Evolutionary conservation across 441 rosid species (phyloP).

Genomic region (Corymbia calophylla): DNA sequence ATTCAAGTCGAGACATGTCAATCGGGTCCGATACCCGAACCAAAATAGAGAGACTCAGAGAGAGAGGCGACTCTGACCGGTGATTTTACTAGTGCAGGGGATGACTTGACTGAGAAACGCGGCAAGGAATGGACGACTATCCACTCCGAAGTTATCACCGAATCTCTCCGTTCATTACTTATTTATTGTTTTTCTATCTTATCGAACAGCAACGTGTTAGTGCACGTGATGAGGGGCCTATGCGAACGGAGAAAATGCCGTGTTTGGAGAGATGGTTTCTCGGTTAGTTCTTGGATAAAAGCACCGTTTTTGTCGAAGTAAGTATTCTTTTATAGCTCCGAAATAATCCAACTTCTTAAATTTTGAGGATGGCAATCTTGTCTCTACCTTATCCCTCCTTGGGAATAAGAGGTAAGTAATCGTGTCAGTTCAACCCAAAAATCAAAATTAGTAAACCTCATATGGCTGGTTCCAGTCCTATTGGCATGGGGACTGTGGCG

Average conservation of each 20-base stretch:
- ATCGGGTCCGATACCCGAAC: fast-evolving
- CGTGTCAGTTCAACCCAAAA: fast-evolving
- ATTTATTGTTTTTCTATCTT: no score
- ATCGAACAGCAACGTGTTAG: fast-evolving
- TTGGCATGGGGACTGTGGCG: fast-evolving
- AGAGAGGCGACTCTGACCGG: fast-evolving
- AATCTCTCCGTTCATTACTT: no score
- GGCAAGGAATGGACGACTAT: fast-evolving
- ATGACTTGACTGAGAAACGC: background rate
- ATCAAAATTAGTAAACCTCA: fast-evolving
- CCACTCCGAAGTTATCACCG: no score
- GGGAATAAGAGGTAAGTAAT: fast-evolving
- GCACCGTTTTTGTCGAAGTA: background rate
- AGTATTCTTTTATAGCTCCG: fast-evolving
- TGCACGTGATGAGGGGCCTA: background rate
- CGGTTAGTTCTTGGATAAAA: background rate
- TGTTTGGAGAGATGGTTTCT: background rate
- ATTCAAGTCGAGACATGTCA: background rate
- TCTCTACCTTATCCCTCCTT: background rate
- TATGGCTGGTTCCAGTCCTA: fast-evolving
- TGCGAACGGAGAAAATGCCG: background rate
- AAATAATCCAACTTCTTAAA: fast-evolving
- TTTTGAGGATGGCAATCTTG: background rate
- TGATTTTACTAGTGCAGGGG: background rate
- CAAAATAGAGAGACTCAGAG: no score